Conservation (phyloP, 2,329 filamentous ascomycete genomes). For the Xylariaceae sp. region DNA sequence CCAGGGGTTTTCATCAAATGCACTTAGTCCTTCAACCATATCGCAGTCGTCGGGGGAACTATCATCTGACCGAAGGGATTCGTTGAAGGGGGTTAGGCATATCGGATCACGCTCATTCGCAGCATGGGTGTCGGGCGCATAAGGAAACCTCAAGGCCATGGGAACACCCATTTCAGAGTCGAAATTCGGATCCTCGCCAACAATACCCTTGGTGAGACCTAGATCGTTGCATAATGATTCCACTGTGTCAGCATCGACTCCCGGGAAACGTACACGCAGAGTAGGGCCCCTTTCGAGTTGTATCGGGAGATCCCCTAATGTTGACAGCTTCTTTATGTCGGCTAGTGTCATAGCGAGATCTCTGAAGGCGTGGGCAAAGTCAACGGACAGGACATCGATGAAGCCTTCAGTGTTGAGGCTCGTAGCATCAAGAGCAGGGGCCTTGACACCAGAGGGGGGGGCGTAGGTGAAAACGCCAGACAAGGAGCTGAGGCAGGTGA, state of each 20-base stretch:
- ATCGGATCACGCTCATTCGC: conserved; percentile 21
- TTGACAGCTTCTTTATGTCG: conserved; percentile 72
- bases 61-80: conserved; percentile 41
- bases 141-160: conserved; percentile 79
- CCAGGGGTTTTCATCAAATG: conserved; percentile 46
- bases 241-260: conserved; percentile 77
- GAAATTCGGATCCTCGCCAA: conserved; percentile 73
- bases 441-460: conserved; percentile 37
- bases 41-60: conserved; percentile 34
- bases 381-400: conserved; percentile 75
- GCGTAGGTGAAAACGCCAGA: conserved; percentile 48
- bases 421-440: conserved; percentile 41
- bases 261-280: conserved; percentile 81
- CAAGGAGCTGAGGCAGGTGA: conserved; percentile 79
- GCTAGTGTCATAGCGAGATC: conserved; percentile 74
- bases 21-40: conserved; percentile 35
- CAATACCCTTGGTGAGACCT: conserved; percentile 71
- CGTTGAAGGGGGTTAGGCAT: conserved; percentile 43
- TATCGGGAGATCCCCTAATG: conserved; percentile 78
- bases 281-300: conserved; percentile 61
- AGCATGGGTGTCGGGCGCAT: conserved; percentile 55
- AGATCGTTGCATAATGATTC: conserved; percentile 82
- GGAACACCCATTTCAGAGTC: conserved; percentile 60
- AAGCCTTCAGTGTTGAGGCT: conserved; percentile 78
- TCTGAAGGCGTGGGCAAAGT: conserved; percentile 82